Conservation (phyloP, 106 monocot species). For the Platanthera zijinensis region DNA sequence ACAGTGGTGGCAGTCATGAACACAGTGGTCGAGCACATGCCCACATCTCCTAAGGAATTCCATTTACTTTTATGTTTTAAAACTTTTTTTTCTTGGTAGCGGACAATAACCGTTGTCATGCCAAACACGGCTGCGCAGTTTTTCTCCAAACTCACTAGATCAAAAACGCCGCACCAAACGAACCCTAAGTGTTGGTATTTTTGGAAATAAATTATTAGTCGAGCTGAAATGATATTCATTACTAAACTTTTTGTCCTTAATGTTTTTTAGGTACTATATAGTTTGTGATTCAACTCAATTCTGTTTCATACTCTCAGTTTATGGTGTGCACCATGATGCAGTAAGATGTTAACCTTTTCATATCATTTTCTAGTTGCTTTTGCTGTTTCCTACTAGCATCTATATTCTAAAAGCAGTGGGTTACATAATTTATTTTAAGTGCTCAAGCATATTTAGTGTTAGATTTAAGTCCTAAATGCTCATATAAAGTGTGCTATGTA, state of each 20-base stretch:
- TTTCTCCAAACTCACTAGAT: no score
- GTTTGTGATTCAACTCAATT: conserved; percentile 54
- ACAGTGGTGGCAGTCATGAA: no score
- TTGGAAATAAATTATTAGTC: background rate
- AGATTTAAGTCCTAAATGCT: background rate
- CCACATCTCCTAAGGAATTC: no score
- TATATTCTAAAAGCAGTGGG: background rate
- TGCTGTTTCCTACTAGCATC: background rate
- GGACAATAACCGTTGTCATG: no score
- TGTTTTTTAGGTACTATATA: conserved; percentile 73
- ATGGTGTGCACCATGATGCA: conserved; percentile 69
- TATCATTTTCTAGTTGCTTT: background rate
- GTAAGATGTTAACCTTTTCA: conserved; percentile 41
- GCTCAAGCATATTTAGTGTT: background rate
- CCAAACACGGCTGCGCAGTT: no score
- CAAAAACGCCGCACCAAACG: no score
- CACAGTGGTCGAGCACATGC: no score
- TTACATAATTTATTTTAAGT: background rate
- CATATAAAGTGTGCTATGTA: background rate
- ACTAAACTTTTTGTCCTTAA: background rate
- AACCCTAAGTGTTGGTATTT: background rate
- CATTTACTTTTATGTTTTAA: no score
- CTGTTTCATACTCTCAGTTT: conserved; percentile 70
- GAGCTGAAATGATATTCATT: background rate
- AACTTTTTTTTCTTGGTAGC: no score